Conservation (phyloP, 2,329 filamentous ascomycete genomes). For the Orbilia brochopaga region DNA sequence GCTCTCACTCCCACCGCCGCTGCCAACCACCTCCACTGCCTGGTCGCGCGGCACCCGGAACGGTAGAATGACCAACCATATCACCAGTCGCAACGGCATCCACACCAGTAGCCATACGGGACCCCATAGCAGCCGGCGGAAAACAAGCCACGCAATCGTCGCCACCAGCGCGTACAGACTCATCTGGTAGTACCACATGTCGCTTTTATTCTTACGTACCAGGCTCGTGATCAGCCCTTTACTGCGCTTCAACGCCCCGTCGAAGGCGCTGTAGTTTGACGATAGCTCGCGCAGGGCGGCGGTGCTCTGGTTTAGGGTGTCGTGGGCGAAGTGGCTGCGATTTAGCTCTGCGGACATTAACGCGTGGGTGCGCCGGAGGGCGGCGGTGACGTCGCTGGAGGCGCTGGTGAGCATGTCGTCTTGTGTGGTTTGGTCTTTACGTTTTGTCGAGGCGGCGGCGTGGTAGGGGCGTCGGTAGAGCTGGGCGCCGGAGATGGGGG, state of each 20-base stretch:
- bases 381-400: slow-evolving; percentile 80
- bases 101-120: slow-evolving; percentile 88
- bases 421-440: slow-evolving; percentile 63
- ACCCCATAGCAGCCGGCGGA: slow-evolving; percentile 82
- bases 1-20: slow-evolving; percentile 56
- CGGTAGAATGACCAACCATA: slow-evolving; percentile 58
- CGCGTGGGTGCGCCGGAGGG: slow-evolving; percentile 82
- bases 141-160: slow-evolving; percentile 84
- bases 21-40: slow-evolving; percentile 63
- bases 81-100: slow-evolving; percentile 74
- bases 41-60: slow-evolving; percentile 56
- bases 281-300: slow-evolving; percentile 79
- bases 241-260: slow-evolving; percentile 76
- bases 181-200: slow-evolving; percentile 96
- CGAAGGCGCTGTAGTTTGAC: slow-evolving; percentile 80
- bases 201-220: slow-evolving; percentile 86
- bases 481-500: slow-evolving; percentile 13
- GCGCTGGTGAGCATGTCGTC: slow-evolving; percentile 76
- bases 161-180: slow-evolving; percentile 79
- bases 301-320: slow-evolving; percentile 83
- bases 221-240: slow-evolving; percentile 77
- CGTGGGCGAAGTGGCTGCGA: slow-evolving; percentile 85
- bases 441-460: slow-evolving; percentile 24
- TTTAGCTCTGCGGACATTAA: slow-evolving; percentile 84
- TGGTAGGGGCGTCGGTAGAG: slow-evolving; percentile 59